Conservation (phyloP, 139 green algal genomes). For the Pycnococcus provasolii region DNA sequence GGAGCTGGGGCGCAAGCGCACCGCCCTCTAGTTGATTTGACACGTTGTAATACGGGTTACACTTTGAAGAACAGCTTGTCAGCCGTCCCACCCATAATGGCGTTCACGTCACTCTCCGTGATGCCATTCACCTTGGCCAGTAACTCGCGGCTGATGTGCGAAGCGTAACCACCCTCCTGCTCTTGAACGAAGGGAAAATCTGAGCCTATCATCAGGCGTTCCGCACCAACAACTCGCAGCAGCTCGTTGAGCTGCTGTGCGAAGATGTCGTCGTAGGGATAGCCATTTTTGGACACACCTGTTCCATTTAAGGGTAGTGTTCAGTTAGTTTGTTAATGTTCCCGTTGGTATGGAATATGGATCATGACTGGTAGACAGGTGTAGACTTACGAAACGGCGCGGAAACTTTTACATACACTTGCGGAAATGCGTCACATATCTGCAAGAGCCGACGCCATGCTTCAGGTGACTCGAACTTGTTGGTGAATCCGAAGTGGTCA, state of each 20-base stretch:
- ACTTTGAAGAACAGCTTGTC: too few species aligned
- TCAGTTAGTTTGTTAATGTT: neutral
- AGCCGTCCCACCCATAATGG: too few species aligned
- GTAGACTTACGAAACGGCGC: slow-evolving; percentile 46
- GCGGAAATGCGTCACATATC: slow-evolving; percentile 25
- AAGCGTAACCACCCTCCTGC: slow-evolving; percentile 9
- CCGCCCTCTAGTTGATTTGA: too few species aligned
- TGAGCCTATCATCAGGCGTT: slow-evolving; percentile 14
- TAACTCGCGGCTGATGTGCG: too few species aligned
- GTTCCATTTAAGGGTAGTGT: neutral
- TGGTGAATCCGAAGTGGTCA: slow-evolving; percentile 60
- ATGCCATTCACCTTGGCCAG: too few species aligned
- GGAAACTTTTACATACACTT: slow-evolving; percentile 51
- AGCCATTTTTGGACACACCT: neutral
- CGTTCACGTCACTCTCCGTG: too few species aligned
- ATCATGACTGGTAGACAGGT: slow-evolving; percentile 30
- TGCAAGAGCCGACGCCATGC: neutral
- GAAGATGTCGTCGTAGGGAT: neutral
- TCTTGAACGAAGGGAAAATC: slow-evolving; percentile 20
- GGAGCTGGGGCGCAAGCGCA: too few species aligned
- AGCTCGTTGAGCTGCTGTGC: neutral
- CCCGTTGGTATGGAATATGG: neutral
- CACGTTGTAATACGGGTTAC: too few species aligned
- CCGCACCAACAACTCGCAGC: neutral
- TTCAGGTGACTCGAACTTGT: slow-evolving; percentile 12